phyloP scores from a whole-genome alignment of 306 rosid genomes.

The Castanea sativa region DNA sequence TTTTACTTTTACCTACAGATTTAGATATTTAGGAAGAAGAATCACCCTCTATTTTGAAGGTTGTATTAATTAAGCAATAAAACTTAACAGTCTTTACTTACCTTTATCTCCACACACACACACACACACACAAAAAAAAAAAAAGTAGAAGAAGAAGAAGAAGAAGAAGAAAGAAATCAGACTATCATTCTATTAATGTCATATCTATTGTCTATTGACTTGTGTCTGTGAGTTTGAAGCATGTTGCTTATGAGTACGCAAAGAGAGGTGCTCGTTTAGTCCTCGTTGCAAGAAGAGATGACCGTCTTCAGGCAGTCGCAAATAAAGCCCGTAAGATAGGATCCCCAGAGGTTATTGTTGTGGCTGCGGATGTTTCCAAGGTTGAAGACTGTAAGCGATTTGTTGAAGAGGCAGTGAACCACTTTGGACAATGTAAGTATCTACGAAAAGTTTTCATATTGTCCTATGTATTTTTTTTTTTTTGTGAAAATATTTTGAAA shows the following conservation, averaged over 20 bases:
- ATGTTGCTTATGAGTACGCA: slow-evolving; percentile 23
- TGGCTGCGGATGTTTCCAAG: slow-evolving; percentile 17
- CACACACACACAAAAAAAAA: too few relatives aligned
- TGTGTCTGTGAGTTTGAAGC: neutral
- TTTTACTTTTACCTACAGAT: too few relatives aligned
- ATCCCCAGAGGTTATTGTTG: neutral
- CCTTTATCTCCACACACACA: too few relatives aligned
- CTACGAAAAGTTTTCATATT: neutral
- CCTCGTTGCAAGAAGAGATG: slow-evolving; percentile 17
- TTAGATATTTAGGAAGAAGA: too few relatives aligned
- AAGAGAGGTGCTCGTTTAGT: slow-evolving; percentile 21
- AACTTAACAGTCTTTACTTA: too few relatives aligned
- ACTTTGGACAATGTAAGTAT: slow-evolving; percentile 3
- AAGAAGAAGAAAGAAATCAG: too few relatives aligned
- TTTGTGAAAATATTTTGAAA: neutral
- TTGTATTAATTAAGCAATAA: too few relatives aligned
- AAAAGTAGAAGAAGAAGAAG: too few relatives aligned
- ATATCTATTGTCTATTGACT: too few relatives aligned
- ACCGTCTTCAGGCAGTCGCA: neutral
- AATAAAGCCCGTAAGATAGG: slow-evolving; percentile 5
- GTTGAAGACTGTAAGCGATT: slow-evolving; percentile 6
- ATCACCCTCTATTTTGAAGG: too few relatives aligned
- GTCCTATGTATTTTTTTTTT: neutral
- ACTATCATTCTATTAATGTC: too few relatives aligned
- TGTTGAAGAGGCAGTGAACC: neutral